Percentiles rank a stretch among this genome's conserved stretches.
Conservation (phyloP, 1,139 yeast genomes). For the Blastobotrys apis region DNA sequence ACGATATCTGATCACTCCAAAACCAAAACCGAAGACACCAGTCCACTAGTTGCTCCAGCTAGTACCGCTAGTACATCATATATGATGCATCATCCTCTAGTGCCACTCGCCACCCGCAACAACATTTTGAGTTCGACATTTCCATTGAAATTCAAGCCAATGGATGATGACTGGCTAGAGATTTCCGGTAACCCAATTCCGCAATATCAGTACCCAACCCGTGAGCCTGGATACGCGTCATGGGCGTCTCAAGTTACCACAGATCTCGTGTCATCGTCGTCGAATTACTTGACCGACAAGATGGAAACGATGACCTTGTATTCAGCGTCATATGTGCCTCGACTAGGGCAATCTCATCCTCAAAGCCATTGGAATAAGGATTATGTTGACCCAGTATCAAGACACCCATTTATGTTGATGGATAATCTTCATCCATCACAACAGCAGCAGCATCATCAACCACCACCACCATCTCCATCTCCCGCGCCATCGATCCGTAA, state of each 20-base stretch:
- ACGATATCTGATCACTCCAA: not conserved
- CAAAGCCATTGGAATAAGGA: conserved; percentile 8
- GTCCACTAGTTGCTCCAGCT: conserved; percentile 13
- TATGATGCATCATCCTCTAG: conserved; percentile 23
- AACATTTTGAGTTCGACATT: conserved; percentile 21
- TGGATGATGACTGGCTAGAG: conserved; percentile 32
- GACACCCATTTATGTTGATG: no score
- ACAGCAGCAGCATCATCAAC: not conserved
- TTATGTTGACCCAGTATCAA: not conserved
- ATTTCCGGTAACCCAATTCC: conserved; percentile 11
- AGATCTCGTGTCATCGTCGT: conserved; percentile 25
- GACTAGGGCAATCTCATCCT: not conserved
- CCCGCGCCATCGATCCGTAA: no score
- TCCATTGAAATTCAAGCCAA: conserved; percentile 24
- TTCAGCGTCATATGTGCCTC: conserved; percentile 8
- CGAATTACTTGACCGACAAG: conserved; percentile 21
- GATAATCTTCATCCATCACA: not conserved
- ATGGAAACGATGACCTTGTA: conserved; percentile 14
- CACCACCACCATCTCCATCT: no score
- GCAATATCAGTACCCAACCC: conserved; percentile 4
- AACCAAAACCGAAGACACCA: not conserved
- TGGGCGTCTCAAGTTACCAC: conserved; percentile 26
- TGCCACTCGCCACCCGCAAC: conserved; percentile 27
- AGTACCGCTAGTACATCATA: conserved; percentile 9
- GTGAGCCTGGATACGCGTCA: conserved; percentile 18